These are phyloP conservation scores for Cercophora samala DNA, from an alignment of 495 filamentous ascomycete genomes.

Conservation along the genomic window DNA sequence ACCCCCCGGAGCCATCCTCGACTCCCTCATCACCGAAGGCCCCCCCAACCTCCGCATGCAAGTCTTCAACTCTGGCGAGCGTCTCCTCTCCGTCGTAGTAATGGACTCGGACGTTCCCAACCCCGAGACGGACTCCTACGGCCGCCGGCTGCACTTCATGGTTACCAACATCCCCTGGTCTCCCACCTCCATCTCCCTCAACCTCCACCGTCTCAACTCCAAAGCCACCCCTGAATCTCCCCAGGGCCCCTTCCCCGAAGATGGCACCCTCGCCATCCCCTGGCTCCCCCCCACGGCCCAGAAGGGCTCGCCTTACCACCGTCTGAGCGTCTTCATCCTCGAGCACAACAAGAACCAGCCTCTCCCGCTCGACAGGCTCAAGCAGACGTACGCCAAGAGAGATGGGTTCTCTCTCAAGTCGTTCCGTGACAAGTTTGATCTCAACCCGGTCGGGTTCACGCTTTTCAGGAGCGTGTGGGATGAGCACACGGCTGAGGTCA, in stretches of 20 bases:
- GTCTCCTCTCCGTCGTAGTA: conserved; percentile 78
- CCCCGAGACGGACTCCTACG: conserved; percentile 69
- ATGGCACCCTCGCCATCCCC: conserved; percentile 62
- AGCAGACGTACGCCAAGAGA: conserved; percentile 47
- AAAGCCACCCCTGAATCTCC: conserved; percentile 7
- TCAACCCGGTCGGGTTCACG: conserved; percentile 74
- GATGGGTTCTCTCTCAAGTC: conserved; percentile 69
- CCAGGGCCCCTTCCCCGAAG: conserved; percentile 1
- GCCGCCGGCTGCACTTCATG: conserved; percentile 78
- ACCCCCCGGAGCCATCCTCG: conserved; percentile 73
- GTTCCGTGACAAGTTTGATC: conserved; percentile 62
- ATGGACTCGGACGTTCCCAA: conserved; percentile 90
- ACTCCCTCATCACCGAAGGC: conserved; percentile 62
- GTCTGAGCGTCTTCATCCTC: conserved; percentile 76
- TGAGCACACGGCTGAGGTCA: conserved; percentile 75
- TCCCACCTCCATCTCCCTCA: conserved; percentile 45
- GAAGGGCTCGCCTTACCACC: conserved; percentile 88
- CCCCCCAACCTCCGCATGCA: conserved; percentile 77
- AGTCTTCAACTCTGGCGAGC: conserved; percentile 74
- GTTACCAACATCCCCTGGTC: conserved; percentile 60
- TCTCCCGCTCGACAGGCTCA: conserved; percentile 60
- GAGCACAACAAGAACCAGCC: conserved; percentile 63
- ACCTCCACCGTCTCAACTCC: conserved; percentile 41
- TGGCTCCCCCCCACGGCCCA: conserved; percentile 86
- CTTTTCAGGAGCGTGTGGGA: conserved; percentile 92